A percentile compares a stretch with the other conserved stretches of the same genome.
Conservation (phyloP, 768 basidiomycete genomes). For the Rhizopogon vinicolor region DNA sequence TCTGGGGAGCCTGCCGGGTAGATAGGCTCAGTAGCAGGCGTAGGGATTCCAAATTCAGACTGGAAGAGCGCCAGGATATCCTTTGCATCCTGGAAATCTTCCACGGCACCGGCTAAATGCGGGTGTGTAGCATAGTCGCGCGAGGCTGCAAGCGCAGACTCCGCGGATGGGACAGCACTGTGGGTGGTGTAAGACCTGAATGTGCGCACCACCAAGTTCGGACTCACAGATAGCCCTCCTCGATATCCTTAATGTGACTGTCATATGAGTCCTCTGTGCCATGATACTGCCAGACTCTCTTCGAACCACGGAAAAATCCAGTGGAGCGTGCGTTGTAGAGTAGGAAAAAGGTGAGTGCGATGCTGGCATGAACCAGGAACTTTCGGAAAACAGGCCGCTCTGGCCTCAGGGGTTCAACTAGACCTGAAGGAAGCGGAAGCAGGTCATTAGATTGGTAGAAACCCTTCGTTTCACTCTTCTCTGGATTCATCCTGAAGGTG, state of each 20-base stretch:
- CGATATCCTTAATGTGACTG: conserved; percentile 15
- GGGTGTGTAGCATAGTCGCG: conserved; percentile 60
- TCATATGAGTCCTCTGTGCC: conserved; percentile 4
- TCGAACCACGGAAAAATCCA: background rate
- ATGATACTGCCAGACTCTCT: conserved; percentile 1
- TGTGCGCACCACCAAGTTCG: background rate
- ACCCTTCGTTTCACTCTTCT: conserved; percentile 8
- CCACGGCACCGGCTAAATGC: conserved; percentile 64
- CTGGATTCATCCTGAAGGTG: conserved; percentile 11
- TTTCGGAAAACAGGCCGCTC: conserved; percentile 1
- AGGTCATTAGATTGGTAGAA: conserved; percentile 4
- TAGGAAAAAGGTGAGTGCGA: conserved; percentile 5
- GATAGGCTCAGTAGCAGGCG: conserved; percentile 43
- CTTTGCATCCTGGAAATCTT: conserved; percentile 62
- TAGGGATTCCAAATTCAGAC: conserved; percentile 49
- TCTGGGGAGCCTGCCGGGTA: conserved; percentile 65
- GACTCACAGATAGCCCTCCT: conserved; percentile 33
- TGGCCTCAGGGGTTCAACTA: conserved; percentile 1
- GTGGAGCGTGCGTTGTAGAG: conserved; percentile 7
- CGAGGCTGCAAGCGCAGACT: conserved; percentile 56
- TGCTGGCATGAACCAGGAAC: conserved; percentile 3
- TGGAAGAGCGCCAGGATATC: conserved; percentile 66
- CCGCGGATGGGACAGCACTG: conserved; percentile 52
- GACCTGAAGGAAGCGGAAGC: conserved; percentile 5
- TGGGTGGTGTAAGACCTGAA: background rate